These are phyloP conservation scores for Plectosphaerella sp. DNA, from an alignment of 2,329 filamentous ascomycete species.

Conservation along the genomic window DNA sequence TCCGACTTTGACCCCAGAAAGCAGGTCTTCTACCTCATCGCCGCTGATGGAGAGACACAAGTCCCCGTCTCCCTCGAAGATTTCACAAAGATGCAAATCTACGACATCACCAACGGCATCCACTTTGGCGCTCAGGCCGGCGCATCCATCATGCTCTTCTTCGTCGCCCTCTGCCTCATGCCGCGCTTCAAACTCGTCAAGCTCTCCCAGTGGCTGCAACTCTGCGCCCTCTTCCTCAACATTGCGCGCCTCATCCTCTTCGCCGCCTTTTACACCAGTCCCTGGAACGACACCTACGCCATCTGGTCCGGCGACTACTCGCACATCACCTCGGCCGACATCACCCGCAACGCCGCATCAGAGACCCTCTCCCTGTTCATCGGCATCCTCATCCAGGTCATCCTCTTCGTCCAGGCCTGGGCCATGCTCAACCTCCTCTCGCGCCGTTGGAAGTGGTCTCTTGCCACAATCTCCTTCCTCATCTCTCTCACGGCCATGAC, in stretches of 20 bases:
- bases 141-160: constrained; percentile 58
- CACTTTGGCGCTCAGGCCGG: constrained; percentile 70
- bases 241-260: constrained; percentile 55
- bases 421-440: constrained; percentile 47
- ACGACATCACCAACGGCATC: constrained; percentile 37
- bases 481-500: constrained; percentile 21
- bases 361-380: constrained; percentile 39
- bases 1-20: constrained; percentile 25
- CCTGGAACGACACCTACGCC: constrained; percentile 58
- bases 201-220: constrained; percentile 62
- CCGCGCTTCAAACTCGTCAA: constrained; percentile 60
- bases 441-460: constrained; percentile 21
- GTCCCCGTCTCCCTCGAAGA: constrained; percentile 20
- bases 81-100: constrained; percentile 7
- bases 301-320: constrained; percentile 51
- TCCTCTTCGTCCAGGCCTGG: constrained; percentile 49
- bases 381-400: constrained; percentile 37
- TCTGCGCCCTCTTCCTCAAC: constrained; percentile 55
- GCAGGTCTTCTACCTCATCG: constrained; percentile 30
- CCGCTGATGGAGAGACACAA: constrained; percentile 22
- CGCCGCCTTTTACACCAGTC: constrained; percentile 54
- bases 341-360: constrained; percentile 29
- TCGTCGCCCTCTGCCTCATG: constrained; percentile 64
- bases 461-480: constrained; percentile 25
- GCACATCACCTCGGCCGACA: constrained; percentile 35